These are phyloP conservation scores for Alternaria brassicae DNA, from an alignment of 2,329 filamentous ascomycete species.

Conservation along the genomic window DNA sequence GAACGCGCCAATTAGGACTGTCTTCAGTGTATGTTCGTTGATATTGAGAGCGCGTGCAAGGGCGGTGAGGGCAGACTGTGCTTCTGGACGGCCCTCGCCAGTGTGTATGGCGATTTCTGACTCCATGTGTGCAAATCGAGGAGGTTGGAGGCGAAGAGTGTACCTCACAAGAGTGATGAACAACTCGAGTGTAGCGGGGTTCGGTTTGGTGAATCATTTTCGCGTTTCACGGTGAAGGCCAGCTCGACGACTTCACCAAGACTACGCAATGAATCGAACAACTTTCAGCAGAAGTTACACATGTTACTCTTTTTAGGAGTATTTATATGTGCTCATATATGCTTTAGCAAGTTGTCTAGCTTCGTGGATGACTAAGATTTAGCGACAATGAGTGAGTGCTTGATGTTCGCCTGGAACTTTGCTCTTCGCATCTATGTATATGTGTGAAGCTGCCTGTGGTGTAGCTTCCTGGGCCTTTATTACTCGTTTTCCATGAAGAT, in stretches of 20 bases:
- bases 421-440: not conserved
- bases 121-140: not conserved
- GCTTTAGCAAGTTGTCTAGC: not conserved
- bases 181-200: not conserved
- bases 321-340: not conserved
- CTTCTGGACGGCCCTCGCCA: not conserved
- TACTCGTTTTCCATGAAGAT: not conserved
- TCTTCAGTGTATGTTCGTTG: not conserved
- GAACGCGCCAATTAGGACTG: not conserved
- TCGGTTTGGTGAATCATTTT: not conserved
- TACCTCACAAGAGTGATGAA: not conserved
- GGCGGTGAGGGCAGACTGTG: not conserved
- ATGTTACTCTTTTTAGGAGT: not conserved
- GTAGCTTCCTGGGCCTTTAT: not conserved
- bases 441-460: not conserved
- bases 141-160: not conserved
- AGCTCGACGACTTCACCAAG: not conserved
- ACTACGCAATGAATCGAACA: not conserved
- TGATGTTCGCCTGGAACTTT: not conserved
- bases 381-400: not conserved
- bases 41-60: constrained; percentile 4
- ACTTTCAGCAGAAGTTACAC: no score
- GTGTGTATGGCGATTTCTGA: not conserved
- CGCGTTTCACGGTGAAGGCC: not conserved
- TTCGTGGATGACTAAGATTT: not conserved